These are phyloP conservation scores for Rubia occidens DNA, from an alignment of 305 asterid genomes.

Conservation along the genomic window DNA sequence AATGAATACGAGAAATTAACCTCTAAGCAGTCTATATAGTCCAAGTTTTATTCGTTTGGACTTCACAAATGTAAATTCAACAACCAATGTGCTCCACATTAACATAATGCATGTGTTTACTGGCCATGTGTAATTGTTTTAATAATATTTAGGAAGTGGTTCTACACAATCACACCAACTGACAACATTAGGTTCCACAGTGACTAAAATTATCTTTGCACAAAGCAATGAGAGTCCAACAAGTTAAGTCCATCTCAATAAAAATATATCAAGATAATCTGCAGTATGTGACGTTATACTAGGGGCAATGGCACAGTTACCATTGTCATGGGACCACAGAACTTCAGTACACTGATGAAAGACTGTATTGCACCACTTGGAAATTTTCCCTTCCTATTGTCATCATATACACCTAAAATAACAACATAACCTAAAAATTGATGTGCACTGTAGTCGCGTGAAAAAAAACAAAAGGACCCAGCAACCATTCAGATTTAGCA, in stretches of 20 bases:
- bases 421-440: not conserved
- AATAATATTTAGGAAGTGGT: not conserved
- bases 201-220: not conserved
- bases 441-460: not conserved
- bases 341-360: not conserved
- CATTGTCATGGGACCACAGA: constrained; percentile 39
- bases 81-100: not conserved
- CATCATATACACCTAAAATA: not conserved
- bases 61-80: not conserved
- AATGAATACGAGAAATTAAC: not conserved
- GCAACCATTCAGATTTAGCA: not conserved
- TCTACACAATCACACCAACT: not conserved
- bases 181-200: not conserved
- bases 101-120: not conserved
- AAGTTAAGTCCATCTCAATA: not conserved
- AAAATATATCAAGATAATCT: not conserved
- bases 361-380: not conserved
- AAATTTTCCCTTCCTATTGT: not conserved
- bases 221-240: not conserved
- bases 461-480: not conserved
- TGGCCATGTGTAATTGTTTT: not conserved
- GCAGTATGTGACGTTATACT: constrained; percentile 14
- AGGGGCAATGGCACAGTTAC: constrained; percentile 36
- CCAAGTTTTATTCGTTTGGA: not conserved
- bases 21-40: not conserved